Evolutionary conservation across 1,284 basidiomycete genomes (phyloP), one percentile per base, ranked within the genome.

Genomic region (Somion occarium): DNA sequence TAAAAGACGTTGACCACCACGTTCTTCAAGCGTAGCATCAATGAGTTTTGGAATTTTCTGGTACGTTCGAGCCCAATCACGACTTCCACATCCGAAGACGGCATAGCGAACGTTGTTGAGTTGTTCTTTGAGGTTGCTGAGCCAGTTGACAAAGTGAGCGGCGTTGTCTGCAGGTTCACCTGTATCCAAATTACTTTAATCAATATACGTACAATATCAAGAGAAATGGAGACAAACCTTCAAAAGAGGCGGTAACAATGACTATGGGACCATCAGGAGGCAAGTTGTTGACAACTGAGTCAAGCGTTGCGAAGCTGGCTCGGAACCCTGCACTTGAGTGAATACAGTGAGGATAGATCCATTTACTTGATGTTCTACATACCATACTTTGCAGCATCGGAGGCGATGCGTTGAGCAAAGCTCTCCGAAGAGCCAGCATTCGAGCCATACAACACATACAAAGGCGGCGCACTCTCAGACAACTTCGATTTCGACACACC

Each of bases 21-120:
- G 64, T 47, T 66, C 58, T 37, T 63, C 70, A 7, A 80, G 56
- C 12, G 63, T 54, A 9, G 64, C 57, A 58, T 80, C 77, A 53
- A 75, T 65, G 2, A 73, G 56, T 46, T 47, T 71, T 5, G 79
- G 79, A 25, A 81, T 73, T n/a, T 68, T 65, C 62, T 80, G 78
- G 62, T 72, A 80, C 2, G 78, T 79, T 34, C 67, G 60, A 19
- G 68, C 70, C 78, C 79, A 81, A 58, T 80, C 79, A 50, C 69
- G 70, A 61, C 80, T 78, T 3, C 79, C 79, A 46, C 75, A 78
- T 1, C 78, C 79, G 53, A 81, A 79, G 25, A 81, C 74, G 5
- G 71, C 71, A 56, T 69, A 81, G 26, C 66, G 65, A 18, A 76
- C 69, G 34, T 68, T 68, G 5, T 62, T 59, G 42, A 75, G 61